A percentile compares a stretch with the other conserved stretches of the same genome.
phyloP scores from a whole-genome alignment of 331 rosid species.

The Malus hybrid region DNA sequence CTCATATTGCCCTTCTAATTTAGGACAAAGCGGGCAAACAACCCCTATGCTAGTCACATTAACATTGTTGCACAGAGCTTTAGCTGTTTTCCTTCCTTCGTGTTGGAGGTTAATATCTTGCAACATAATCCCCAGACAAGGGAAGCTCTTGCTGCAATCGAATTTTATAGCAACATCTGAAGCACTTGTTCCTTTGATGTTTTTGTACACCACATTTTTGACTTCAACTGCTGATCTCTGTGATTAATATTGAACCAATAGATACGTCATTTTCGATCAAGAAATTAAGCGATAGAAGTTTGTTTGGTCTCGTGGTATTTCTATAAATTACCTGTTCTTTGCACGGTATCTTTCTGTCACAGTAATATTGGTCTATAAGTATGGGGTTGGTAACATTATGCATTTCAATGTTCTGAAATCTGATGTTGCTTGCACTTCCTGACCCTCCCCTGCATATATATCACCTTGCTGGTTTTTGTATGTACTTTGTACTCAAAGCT shows the following conservation, averaged over 20 bases:
- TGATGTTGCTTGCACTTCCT: slow-evolving; percentile 51
- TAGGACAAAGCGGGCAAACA: slow-evolving; percentile 48
- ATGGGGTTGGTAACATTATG: slow-evolving; percentile 49
- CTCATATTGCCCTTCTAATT: not conserved
- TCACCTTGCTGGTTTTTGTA: not conserved
- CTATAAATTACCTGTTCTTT: slow-evolving; percentile 26
- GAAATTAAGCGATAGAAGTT: not conserved
- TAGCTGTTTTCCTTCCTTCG: slow-evolving; percentile 5
- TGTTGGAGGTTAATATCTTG: slow-evolving; percentile 31
- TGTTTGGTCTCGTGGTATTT: not conserved
- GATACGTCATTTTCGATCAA: not conserved
- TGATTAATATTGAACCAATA: not conserved
- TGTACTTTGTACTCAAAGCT: not conserved
- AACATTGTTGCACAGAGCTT: slow-evolving; percentile 29
- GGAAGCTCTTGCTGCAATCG: slow-evolving; percentile 46
- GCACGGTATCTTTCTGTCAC: slow-evolving; percentile 49
- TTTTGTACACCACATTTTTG: slow-evolving; percentile 43
- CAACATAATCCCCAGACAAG: slow-evolving; percentile 39
- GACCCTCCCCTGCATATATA: slow-evolving; percentile 56
- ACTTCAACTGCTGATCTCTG: slow-evolving; percentile 52
- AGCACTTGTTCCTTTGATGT: slow-evolving; percentile 58
- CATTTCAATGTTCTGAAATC: slow-evolving; percentile 55
- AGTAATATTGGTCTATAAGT: slow-evolving; percentile 54
- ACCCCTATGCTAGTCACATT: slow-evolving; percentile 20
- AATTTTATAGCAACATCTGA: slow-evolving; percentile 42